Evolutionary conservation across 2,329 filamentous ascomycete species (phyloP).

Genomic region (Pochonia chlamydosporia): DNA sequence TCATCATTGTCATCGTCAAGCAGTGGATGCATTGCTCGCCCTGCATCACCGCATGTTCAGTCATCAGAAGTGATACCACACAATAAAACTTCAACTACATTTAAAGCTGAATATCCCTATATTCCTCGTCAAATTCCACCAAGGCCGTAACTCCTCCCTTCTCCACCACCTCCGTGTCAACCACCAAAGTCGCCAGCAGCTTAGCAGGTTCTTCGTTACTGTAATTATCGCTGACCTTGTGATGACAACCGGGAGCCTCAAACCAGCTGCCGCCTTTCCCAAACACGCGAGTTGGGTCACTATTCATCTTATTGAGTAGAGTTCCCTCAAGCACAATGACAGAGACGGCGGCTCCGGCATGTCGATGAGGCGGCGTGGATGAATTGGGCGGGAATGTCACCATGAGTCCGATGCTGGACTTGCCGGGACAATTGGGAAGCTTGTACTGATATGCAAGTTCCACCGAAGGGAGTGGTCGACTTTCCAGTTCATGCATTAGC

Average conservation of each 20-base stretch:
- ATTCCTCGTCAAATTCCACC: slow-evolving; percentile 15
- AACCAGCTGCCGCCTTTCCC: slow-evolving; percentile 15
- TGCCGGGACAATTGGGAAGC: slow-evolving; percentile 15
- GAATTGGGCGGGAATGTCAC: slow-evolving; percentile 15
- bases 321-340: slow-evolving; percentile 13
- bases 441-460: slow-evolving; percentile 14
- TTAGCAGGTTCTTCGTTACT: slow-evolving; percentile 10
- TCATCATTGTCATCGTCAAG: too few species aligned
- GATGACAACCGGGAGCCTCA: slow-evolving; percentile 17
- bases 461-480: slow-evolving; percentile 7
- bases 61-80: too few species aligned
- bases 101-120: too few species aligned
- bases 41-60: too few species aligned
- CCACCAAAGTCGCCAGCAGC: slow-evolving; percentile 13
- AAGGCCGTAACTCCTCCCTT: slow-evolving; percentile 11
- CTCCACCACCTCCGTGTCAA: slow-evolving; percentile 13
- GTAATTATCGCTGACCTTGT: slow-evolving; percentile 15
- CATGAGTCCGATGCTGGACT: slow-evolving; percentile 15
- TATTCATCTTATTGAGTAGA: slow-evolving; percentile 19
- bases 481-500: too few species aligned
- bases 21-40: too few species aligned
- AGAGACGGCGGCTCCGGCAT: slow-evolving; percentile 15
- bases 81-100: too few species aligned
- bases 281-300: slow-evolving; percentile 14
- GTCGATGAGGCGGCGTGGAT: slow-evolving; percentile 15